phyloP scores from a whole-genome alignment of 768 basidiomycete genomes.

The Amyloporia xantha region DNA sequence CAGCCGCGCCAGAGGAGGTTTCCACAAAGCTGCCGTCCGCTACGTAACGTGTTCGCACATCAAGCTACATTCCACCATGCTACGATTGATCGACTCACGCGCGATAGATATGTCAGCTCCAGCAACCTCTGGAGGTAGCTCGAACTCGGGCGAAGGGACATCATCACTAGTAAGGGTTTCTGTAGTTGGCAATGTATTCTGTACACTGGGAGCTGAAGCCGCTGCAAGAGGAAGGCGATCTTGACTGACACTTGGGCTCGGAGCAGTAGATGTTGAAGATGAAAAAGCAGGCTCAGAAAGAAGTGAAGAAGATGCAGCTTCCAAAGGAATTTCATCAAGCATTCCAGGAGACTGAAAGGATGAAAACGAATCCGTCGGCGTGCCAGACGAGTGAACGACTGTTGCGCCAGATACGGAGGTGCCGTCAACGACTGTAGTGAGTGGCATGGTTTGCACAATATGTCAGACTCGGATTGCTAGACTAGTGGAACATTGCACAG shows the following conservation, averaged over 20 bases:
- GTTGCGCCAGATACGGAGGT: no score
- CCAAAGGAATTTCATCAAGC: neutral
- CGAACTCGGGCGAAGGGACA: neutral
- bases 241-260: neutral
- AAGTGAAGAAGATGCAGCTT: neutral
- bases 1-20: conserved; percentile 69
- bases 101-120: conserved; percentile 28
- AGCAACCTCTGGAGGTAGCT: conserved; percentile 25
- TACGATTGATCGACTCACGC: conserved; percentile 18
- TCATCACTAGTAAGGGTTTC: no score
- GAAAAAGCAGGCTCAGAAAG: neutral
- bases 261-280: neutral
- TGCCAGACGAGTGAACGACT: no score
- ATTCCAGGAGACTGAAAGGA: no score
- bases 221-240: neutral
- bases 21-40: conserved; percentile 77
- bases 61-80: neutral
- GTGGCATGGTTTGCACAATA: no score
- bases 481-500: no score
- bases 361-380: no score
- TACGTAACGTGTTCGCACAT: no score
- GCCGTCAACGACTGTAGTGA: no score
- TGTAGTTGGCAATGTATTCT: neutral
- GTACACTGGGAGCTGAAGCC: neutral
- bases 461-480: no score